phyloP scores from a whole-genome alignment of 2,329 filamentous ascomycete species.

The Bertia moriformis region DNA sequence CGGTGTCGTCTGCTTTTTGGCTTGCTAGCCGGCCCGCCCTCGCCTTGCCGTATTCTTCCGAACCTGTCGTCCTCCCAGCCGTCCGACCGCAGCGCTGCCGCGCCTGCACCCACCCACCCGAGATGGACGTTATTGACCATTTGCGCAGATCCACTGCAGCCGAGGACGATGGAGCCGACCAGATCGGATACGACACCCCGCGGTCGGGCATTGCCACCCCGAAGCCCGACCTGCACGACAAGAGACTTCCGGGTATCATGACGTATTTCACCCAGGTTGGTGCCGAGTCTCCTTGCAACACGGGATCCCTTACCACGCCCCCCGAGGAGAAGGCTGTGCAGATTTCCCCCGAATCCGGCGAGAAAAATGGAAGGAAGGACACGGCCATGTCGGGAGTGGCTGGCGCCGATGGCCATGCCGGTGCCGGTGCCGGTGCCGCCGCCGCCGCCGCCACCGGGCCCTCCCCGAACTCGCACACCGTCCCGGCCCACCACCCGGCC shows the following conservation, averaged over 20 bases:
- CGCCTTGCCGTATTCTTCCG: no score
- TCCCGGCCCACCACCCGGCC: no score
- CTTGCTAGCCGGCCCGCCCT: no score
- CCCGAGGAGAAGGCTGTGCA: no score
- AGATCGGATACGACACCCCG: slow-evolving; percentile 73
- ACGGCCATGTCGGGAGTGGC: neutral
- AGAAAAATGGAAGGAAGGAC: no score
- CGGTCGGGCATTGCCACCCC: slow-evolving; percentile 86
- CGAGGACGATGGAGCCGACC: slow-evolving; percentile 61
- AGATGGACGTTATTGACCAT: slow-evolving; percentile 39
- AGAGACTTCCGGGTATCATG: slow-evolving; percentile 87
- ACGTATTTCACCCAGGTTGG: slow-evolving; percentile 99
- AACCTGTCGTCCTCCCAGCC: no score
- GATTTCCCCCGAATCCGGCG: no score
- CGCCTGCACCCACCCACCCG: no score
- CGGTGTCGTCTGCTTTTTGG: no score
- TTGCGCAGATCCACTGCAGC: slow-evolving; percentile 36
- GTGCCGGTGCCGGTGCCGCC: neutral
- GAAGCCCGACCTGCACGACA: slow-evolving; percentile 84
- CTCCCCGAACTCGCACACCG: neutral
- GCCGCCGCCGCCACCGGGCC: neutral
- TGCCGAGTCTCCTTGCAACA: slow-evolving; percentile 48
- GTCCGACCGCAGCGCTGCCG: no score
- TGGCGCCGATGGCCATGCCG: no score
- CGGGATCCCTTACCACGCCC: slow-evolving; percentile 22